A percentile compares a stretch with the other conserved stretches of the same genome.
Evolutionary conservation across 345 rosid species (phyloP).

Genomic region (Hibiscus tridactylites): DNA sequence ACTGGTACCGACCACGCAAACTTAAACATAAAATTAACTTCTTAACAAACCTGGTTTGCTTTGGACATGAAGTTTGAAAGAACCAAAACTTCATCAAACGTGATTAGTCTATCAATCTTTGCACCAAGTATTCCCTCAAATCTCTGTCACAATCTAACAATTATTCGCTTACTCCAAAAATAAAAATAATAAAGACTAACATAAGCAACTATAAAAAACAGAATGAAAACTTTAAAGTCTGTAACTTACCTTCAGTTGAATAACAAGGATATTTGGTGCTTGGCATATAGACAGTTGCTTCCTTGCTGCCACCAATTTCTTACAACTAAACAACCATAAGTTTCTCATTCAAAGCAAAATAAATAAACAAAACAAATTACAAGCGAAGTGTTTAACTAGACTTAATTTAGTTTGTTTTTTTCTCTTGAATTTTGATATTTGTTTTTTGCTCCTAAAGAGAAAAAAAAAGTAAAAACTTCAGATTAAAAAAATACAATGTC

Average conservation of each 20-base stretch:
- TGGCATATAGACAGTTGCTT: constrained; percentile 89
- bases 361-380: not conserved
- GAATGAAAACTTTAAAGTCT: constrained; percentile 2
- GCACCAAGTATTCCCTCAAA: constrained; percentile 81
- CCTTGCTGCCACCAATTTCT: constrained; percentile 89
- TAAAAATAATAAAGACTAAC: not conserved
- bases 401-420: not conserved
- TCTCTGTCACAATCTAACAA: constrained; percentile 44
- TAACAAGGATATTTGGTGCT: constrained; percentile 87
- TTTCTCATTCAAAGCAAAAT: constrained; percentile 1
- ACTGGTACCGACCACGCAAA: constrained; percentile 1
- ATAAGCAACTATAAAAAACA: constrained; percentile 1
- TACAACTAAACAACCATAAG: constrained; percentile 59
- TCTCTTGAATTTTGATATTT: not conserved
- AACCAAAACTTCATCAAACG: constrained; percentile 71
- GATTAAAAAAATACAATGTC: not conserved
- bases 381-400: not conserved
- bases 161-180: constrained; percentile 1
- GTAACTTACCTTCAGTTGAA: constrained; percentile 75
- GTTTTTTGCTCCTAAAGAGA: not conserved
- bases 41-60: constrained; percentile 61
- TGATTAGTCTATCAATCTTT: constrained; percentile 72
- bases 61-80: constrained; percentile 87
- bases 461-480: not conserved
- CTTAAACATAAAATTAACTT: not conserved